These are phyloP conservation scores for Pichia californica DNA, from an alignment of 805 yeast species.

Conservation along the genomic window DNA sequence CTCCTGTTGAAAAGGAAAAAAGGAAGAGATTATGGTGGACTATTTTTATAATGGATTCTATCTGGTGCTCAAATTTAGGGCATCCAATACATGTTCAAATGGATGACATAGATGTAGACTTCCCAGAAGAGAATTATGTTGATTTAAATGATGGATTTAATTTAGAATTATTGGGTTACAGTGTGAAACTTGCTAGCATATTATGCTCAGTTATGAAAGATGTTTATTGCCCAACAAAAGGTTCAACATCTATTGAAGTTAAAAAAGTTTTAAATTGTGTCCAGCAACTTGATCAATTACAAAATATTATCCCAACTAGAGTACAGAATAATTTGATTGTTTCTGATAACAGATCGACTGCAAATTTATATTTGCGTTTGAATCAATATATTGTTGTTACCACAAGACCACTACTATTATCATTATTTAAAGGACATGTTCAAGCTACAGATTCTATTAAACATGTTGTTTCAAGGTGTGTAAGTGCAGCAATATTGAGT, in stretches of 20 bases:
- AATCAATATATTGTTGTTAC: constrained; percentile 30
- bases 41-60: constrained; percentile 26
- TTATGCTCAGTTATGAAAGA: constrained; percentile 24
- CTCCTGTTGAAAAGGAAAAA: constrained; percentile 23
- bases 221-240: constrained; percentile 20
- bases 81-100: constrained; percentile 29
- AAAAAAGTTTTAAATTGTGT: constrained; percentile 20
- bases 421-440: constrained; percentile 26
- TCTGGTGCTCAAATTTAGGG: constrained; percentile 29
- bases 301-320: constrained; percentile 18
- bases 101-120: constrained; percentile 25
- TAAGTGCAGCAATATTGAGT: constrained; percentile 17
- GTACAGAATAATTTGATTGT: constrained; percentile 15
- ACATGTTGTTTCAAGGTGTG: constrained; percentile 25
- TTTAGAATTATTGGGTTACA: constrained; percentile 19
- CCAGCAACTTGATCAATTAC: constrained; percentile 21
- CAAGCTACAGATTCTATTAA: constrained; percentile 17
- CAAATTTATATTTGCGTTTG: constrained; percentile 27
- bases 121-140: constrained; percentile 13
- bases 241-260: constrained; percentile 18
- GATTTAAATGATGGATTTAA: constrained; percentile 26
- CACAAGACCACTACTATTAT: constrained; percentile 27
- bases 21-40: constrained; percentile 34
- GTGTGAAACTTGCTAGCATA: constrained; percentile 15
- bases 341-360: constrained; percentile 21